phyloP scores from a whole-genome alignment of 1,139 yeast species.

The Groenewaldozyma sp. region DNA sequence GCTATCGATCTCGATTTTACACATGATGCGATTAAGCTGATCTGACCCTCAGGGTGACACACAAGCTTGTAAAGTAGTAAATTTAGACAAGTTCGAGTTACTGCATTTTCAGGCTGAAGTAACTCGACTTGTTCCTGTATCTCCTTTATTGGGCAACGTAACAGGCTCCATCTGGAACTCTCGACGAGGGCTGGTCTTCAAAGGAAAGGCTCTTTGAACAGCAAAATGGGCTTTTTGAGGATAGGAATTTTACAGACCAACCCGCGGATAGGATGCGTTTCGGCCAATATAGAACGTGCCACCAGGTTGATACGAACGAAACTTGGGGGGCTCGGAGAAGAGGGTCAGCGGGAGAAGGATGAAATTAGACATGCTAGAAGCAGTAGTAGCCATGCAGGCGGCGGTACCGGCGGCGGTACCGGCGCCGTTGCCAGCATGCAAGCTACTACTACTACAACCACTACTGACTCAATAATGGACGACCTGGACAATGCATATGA shows the following conservation, averaged over 20 bases:
- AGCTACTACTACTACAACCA: background rate
- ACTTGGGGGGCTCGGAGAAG: background rate
- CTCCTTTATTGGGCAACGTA: too few species aligned
- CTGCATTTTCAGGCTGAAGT: too few species aligned
- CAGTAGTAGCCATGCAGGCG: background rate
- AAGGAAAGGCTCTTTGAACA: too few species aligned
- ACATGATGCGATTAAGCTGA: too few species aligned
- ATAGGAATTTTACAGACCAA: constrained; percentile 45
- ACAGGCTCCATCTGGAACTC: too few species aligned
- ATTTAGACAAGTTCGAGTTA: too few species aligned
- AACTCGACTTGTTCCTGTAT: too few species aligned
- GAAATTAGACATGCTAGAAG: too few species aligned
- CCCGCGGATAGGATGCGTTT: constrained; percentile 52
- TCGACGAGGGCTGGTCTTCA: too few species aligned
- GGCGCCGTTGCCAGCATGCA: background rate
- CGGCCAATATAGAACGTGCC: constrained; percentile 46
- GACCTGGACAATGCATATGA: background rate
- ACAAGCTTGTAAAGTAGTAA: too few species aligned
- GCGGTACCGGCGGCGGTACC: background rate
- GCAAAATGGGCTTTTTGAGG: background rate
- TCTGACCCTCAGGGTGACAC: too few species aligned
- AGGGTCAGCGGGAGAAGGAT: background rate
- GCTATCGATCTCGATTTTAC: too few species aligned
- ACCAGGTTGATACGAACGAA: constrained; percentile 28
- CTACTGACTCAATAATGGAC: background rate